phyloP scores from a whole-genome alignment of 1,284 basidiomycete genomes.

The Leccinum solheimii region DNA sequence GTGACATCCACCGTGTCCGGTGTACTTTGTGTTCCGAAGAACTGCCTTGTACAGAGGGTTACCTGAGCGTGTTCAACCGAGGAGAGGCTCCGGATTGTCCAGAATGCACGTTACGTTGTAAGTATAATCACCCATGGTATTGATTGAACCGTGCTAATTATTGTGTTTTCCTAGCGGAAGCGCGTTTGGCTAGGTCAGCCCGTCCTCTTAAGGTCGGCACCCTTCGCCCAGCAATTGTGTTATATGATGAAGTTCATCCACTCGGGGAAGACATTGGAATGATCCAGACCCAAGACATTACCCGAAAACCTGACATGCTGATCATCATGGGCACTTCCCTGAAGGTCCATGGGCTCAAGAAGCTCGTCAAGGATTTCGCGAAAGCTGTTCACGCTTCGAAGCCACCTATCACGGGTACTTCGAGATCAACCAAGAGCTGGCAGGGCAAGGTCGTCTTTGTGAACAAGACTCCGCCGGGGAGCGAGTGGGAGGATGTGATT shows the following conservation, averaged over 20 bases:
- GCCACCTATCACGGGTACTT: constrained; percentile 34
- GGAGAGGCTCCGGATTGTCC: constrained; percentile 81
- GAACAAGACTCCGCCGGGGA: constrained; percentile 78
- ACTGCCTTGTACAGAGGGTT: constrained; percentile 63
- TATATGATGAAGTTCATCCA: constrained; percentile 90
- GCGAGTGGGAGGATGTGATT: constrained; percentile 85
- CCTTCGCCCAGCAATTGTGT: constrained; percentile 84
- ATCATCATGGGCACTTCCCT: constrained; percentile 96
- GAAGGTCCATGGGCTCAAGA: constrained; percentile 92
- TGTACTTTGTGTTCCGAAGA: constrained; percentile 81
- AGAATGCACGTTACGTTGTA: constrained; percentile 76
- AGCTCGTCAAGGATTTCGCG: constrained; percentile 92
- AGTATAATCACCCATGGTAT: constrained; percentile 31
- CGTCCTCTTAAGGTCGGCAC: constrained; percentile 75
- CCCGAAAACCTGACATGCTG: constrained; percentile 83
- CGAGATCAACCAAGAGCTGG: constrained; percentile 47
- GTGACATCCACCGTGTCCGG: constrained; percentile 85
- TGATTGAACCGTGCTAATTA: not conserved
- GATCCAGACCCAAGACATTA: constrained; percentile 72
- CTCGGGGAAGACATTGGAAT: constrained; percentile 82
- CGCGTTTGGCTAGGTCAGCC: constrained; percentile 77
- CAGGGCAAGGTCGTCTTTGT: constrained; percentile 82
- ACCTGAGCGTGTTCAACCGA: constrained; percentile 62
- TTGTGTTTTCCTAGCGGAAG: constrained; percentile 54
- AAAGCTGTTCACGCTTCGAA: constrained; percentile 68